A percentile compares a stretch with the other conserved stretches of the same genome.
Evolutionary conservation across 139 green algal genomes (phyloP).

Genomic region (Eudorina sp.): DNA sequence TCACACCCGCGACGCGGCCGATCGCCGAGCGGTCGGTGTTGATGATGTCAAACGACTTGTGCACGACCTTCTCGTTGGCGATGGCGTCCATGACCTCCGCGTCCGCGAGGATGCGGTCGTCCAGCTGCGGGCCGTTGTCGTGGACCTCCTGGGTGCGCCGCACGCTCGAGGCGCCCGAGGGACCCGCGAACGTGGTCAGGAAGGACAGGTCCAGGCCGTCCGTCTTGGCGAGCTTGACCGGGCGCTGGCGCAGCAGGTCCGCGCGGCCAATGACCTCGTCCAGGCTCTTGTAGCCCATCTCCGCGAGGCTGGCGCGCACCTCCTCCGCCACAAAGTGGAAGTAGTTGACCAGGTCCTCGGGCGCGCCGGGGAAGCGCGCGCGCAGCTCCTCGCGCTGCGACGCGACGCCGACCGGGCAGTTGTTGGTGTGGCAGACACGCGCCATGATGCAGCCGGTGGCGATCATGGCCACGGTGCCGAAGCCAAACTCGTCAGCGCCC

Average conservation of each 20-base stretch:
- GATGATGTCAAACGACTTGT: slow-evolving; percentile 79
- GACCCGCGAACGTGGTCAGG: slow-evolving; percentile 87
- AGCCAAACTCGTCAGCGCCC: slow-evolving; percentile 97
- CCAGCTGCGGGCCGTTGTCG: slow-evolving; percentile 87
- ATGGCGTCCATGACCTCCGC: slow-evolving; percentile 77
- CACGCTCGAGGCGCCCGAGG: slow-evolving; percentile 50
- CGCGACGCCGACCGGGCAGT: slow-evolving; percentile 99
- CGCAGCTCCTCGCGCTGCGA: slow-evolving; percentile 97
- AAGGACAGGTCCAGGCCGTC: slow-evolving; percentile 92
- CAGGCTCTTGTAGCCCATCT: slow-evolving; percentile 84
- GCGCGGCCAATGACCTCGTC: slow-evolving; percentile 95
- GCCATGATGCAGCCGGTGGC: slow-evolving; percentile 99
- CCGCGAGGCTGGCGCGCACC: slow-evolving; percentile 85
- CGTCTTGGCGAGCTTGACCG: slow-evolving; percentile 91
- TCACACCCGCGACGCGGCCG: slow-evolving; percentile 85
- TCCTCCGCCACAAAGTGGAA: slow-evolving; percentile 97
- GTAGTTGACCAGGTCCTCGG: slow-evolving; percentile 97
- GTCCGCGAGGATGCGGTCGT: slow-evolving; percentile 95
- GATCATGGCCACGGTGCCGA: slow-evolving; percentile 99
- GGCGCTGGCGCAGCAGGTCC: slow-evolving; percentile 80
- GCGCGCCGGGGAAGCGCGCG: slow-evolving; percentile 94
- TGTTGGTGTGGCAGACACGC: slow-evolving; percentile 99
- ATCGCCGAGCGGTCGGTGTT: slow-evolving; percentile 90
- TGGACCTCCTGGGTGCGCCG: slow-evolving; percentile 76
- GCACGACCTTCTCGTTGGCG: slow-evolving; percentile 55